These are phyloP conservation scores for Trichoderma polysporum DNA, from an alignment of 2,329 filamentous ascomycete species.

Conservation along the genomic window DNA sequence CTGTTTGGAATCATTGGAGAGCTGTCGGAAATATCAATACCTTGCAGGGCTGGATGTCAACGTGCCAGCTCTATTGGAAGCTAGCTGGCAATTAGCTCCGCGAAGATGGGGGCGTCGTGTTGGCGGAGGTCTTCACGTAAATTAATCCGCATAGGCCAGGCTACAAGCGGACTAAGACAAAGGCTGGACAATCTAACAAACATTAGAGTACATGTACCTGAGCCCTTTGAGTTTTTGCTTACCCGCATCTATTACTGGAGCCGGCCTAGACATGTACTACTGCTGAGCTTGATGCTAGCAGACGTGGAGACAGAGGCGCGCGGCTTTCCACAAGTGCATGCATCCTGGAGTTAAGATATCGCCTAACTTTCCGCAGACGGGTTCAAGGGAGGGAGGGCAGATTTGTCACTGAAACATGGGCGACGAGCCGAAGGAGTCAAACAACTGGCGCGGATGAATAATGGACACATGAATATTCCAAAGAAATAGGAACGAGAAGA, in stretches of 20 bases:
- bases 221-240: background rate
- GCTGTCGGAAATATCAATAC: background rate
- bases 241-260: background rate
- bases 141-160: background rate
- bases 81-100: background rate
- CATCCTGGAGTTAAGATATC: background rate
- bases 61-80: slow-evolving; percentile 16
- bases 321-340: background rate
- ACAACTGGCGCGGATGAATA: background rate
- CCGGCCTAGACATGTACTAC: background rate
- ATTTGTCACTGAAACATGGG: slow-evolving; percentile 17
- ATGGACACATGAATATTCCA: background rate
- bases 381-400: background rate
- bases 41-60: slow-evolving; percentile 13
- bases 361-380: background rate
- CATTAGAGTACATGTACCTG: background rate
- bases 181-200: background rate
- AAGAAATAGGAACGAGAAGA: no score
- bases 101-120: background rate
- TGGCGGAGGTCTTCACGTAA: background rate
- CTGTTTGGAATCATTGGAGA: slow-evolving; percentile 11
- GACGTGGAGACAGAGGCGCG: background rate
- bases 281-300: background rate
- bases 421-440: slow-evolving; percentile 16
- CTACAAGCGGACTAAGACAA: no score